Evolutionary conservation across 164 flowering plant genomes (phyloP), one percentile per base, ranked within the genome.

Genomic region (Piper betle): DNA sequence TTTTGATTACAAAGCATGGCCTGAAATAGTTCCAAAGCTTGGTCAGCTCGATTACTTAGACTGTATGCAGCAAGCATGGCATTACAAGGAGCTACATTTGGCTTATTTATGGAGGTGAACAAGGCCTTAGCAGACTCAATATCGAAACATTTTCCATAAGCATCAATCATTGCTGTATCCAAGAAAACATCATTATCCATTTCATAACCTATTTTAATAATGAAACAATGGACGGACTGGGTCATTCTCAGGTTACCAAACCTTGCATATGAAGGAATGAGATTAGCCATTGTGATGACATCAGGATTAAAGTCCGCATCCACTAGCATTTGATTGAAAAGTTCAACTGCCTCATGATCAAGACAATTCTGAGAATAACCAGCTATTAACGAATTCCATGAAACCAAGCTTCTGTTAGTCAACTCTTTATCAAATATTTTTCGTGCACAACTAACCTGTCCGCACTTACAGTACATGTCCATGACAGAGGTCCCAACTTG

Each of bases 401-500:
- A 69, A 67, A 77, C 66, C 68, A 78, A 64, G 56, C 69, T 78
- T 63, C 64, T 78, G n/a, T 66, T 60, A 0, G n/a, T 43, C 61
- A 75, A 68, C 8, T 74, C 78, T 54, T 70, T 69, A 43, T 77
- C 72, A 64, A 78, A 78, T 37, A 75, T 53, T 3, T 52, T 60
- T 40, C 42, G 59, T 53, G 78, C 74, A 75, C 18, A 66, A 8
- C 75, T 73, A 61, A 75, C 70, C 56, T 68, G 59, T 25, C 69
- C 71, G 52, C 74, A 75, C 68, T 75, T 78, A 0, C 68, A 65
- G 52, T 78, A 74, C 81, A 78, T 72, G 58, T 78, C 76, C 41
- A 74, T 17, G 12, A 72, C 19, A 13, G 78, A 72, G 37, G 81
- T 78, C 39, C 77, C 78, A 42, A 78, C 50, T 13, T 50, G 68